Evolutionary conservation across 768 basidiomycete genomes (phyloP).

Genomic region (Russula virescens): DNA sequence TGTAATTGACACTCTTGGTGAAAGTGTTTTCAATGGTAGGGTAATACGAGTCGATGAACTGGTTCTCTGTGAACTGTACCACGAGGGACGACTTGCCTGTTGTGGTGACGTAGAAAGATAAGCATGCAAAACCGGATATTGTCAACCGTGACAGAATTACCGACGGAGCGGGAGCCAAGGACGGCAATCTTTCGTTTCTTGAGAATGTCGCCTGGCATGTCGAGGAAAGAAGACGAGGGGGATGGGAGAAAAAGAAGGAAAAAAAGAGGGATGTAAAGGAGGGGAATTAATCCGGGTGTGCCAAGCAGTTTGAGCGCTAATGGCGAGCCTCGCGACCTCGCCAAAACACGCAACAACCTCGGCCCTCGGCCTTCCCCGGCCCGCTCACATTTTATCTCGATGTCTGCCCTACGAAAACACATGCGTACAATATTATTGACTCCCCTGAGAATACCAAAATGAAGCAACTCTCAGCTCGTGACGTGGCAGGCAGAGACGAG

Average conservation of each 20-base stretch:
- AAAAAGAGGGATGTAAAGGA: slow-evolving; percentile 7
- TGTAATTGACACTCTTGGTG: slow-evolving; percentile 79
- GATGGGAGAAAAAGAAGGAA: slow-evolving; percentile 11
- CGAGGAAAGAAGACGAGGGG: background rate
- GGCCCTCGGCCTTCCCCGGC: background rate
- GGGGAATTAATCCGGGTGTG: slow-evolving; percentile 17
- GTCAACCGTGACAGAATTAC: slow-evolving; percentile 40
- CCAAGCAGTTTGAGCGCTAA: background rate
- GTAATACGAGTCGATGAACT: slow-evolving; percentile 90
- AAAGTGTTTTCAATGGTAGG: slow-evolving; percentile 92
- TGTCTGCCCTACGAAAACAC: too few relatives aligned
- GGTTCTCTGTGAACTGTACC: slow-evolving; percentile 88
- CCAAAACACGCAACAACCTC: too few relatives aligned
- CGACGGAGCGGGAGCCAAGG: slow-evolving; percentile 83
- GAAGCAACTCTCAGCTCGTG: too few relatives aligned
- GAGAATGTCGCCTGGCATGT: slow-evolving; percentile 39
- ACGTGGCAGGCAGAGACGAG: background rate
- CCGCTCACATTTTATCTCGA: background rate
- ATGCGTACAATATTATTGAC: too few relatives aligned
- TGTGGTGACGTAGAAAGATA: slow-evolving; percentile 18
- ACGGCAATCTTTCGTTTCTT: slow-evolving; percentile 88
- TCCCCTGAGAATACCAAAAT: too few relatives aligned
- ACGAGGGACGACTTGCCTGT: slow-evolving; percentile 92
- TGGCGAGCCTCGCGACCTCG: too few relatives aligned
- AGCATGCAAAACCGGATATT: slow-evolving; percentile 15